These are phyloP conservation scores for Miscanthus lutarioriparius DNA, from an alignment of 176 grass and related monocot species.

Conservation along the genomic window DNA sequence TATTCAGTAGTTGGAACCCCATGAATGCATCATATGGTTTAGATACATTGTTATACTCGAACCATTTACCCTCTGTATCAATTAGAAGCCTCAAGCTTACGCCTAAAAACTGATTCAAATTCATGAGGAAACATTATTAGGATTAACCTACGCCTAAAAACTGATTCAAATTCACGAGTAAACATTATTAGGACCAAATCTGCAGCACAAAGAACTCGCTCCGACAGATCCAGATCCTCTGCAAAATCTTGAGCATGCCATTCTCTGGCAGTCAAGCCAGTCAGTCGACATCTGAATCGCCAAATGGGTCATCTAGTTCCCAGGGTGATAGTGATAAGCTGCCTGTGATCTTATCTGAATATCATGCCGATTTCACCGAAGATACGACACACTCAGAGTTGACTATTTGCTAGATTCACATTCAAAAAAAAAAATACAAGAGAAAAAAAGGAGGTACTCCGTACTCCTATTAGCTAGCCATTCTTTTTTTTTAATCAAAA, in stretches of 20 bases:
- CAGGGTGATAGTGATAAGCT: neutral
- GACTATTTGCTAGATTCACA: slow-evolving; percentile 19
- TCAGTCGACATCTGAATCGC: slow-evolving; percentile 9
- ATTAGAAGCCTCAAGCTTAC: too few relatives aligned
- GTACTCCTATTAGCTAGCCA: neutral
- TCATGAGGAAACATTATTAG: neutral
- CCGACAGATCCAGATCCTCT: neutral
- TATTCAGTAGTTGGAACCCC: neutral
- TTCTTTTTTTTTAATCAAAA: neutral
- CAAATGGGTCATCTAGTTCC: neutral
- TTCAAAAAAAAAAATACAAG: neutral
- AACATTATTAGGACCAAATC: neutral
- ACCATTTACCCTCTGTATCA: neutral
- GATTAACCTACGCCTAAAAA: neutral
- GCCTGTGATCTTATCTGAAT: neutral
- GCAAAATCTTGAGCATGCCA: neutral
- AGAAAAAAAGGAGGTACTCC: neutral
- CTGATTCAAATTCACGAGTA: neutral
- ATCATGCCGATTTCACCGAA: slow-evolving; percentile 21
- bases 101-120: neutral
- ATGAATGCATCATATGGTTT: neutral
- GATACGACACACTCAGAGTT: slow-evolving; percentile 27
- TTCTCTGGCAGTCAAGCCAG: neutral
- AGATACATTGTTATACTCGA: neutral
- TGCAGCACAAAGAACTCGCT: neutral